phyloP scores from a whole-genome alignment of 2,329 filamentous ascomycete species.

The Ceratocystis smalleyi region DNA sequence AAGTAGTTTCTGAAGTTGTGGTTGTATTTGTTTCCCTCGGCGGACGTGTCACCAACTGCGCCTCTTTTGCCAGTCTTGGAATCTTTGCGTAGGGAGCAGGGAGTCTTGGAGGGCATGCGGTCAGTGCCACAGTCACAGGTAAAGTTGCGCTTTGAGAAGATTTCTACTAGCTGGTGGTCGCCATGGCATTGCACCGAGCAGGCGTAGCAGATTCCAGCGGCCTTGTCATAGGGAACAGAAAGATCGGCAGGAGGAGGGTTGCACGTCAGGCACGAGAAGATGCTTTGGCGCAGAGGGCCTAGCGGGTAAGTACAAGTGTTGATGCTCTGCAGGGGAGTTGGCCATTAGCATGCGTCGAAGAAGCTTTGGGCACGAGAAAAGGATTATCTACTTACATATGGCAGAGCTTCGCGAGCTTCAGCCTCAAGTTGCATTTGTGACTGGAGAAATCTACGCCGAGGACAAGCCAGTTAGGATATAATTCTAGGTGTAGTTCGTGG shows the following conservation, averaged over 20 bases:
- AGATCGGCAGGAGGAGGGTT: constrained; percentile 58
- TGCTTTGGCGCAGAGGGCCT: constrained; percentile 68
- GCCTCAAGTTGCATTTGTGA: constrained; percentile 82
- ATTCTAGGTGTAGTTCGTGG: too few relatives aligned
- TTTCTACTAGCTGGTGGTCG: constrained; percentile 84
- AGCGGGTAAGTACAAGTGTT: constrained; percentile 85
- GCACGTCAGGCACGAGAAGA: constrained; percentile 90
- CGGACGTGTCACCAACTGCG: constrained; percentile 60
- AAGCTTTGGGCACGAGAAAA: neutral
- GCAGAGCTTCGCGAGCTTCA: constrained; percentile 85
- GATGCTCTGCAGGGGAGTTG: constrained; percentile 53
- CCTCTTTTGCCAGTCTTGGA: constrained; percentile 55
- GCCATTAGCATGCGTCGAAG: neutral
- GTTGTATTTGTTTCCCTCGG: constrained; percentile 71
- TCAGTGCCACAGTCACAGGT: constrained; percentile 92
- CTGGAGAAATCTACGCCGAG: constrained; percentile 57
- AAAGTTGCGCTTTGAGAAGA: constrained; percentile 91
- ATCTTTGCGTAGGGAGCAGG: constrained; percentile 63
- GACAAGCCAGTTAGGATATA: constrained; percentile 4
- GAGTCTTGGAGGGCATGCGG: constrained; percentile 51
- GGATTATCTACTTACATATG: constrained; percentile 52
- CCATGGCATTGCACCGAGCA: constrained; percentile 96
- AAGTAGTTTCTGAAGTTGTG: constrained; percentile 90
- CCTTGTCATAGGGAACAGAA: constrained; percentile 37
- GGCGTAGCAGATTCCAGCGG: constrained; percentile 85